phyloP scores from a whole-genome alignment of 805 yeast genomes.

The Jamesozyma piceae region DNA sequence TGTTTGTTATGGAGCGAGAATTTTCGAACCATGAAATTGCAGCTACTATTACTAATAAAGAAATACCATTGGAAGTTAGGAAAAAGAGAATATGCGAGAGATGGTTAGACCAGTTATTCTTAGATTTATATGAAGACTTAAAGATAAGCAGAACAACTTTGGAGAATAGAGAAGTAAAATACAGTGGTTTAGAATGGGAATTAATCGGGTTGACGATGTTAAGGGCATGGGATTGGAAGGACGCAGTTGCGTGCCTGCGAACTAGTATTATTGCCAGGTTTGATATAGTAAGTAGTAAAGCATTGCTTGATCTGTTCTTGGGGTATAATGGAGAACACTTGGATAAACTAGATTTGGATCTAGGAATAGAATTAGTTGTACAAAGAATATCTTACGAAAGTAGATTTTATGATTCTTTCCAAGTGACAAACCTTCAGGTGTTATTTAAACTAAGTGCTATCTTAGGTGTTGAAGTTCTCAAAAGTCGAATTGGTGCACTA shows the following conservation, averaged over 20 bases:
- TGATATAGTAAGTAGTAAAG: constrained; percentile 48
- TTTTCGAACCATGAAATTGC: constrained; percentile 23
- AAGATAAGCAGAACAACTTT: constrained; percentile 24
- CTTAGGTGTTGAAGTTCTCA: constrained; percentile 16
- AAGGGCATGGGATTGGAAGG: constrained; percentile 40
- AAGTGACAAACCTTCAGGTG: constrained; percentile 34
- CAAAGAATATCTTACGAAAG: constrained; percentile 51
- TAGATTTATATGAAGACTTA: constrained; percentile 30
- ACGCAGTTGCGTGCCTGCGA: constrained; percentile 44
- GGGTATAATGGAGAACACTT: constrained; percentile 3
- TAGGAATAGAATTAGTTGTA: constrained; percentile 36
- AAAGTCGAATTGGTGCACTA: constrained; percentile 15
- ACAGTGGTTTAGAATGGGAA: constrained; percentile 69
- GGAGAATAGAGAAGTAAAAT: constrained; percentile 31
- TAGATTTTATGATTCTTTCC: constrained; percentile 56
- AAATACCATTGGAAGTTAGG: constrained; percentile 16
- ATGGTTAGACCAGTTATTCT: constrained; percentile 29
- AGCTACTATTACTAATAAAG: constrained; percentile 5
- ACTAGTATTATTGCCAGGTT: constrained; percentile 50
- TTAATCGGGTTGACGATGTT: constrained; percentile 49
- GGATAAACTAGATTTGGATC: constrained; percentile 26
- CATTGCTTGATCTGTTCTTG: constrained; percentile 37
- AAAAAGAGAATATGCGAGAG: constrained; percentile 26
- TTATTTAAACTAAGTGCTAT: constrained; percentile 32
- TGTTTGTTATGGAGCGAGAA: constrained; percentile 77